These are phyloP conservation scores for Hypomontagnella submonticulosa DNA, from an alignment of 495 filamentous ascomycete species.

Conservation along the genomic window DNA sequence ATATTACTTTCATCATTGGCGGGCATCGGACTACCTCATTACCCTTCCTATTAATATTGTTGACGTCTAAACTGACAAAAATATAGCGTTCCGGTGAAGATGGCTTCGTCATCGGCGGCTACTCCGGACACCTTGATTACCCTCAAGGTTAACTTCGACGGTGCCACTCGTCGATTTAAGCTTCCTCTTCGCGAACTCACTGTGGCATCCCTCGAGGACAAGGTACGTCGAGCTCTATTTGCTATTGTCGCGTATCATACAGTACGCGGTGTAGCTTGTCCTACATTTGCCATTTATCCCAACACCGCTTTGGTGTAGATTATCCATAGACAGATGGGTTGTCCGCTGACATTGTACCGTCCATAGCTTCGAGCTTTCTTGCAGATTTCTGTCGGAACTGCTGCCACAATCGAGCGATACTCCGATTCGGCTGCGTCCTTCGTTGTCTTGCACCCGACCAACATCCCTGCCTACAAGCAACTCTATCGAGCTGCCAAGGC, in stretches of 20 bases:
- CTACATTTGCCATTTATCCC: neutral
- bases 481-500: conserved; percentile 97
- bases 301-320: neutral
- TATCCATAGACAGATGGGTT: neutral
- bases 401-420: conserved; percentile 89
- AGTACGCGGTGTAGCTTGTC: conserved; percentile 47
- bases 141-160: conserved; percentile 83
- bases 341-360: conserved; percentile 36
- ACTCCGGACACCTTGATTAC: conserved; percentile 77
- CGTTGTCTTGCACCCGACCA: conserved; percentile 79
- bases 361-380: conserved; percentile 80
- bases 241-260: neutral
- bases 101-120: conserved; percentile 45
- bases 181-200: conserved; percentile 88
- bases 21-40: conserved; percentile 2
- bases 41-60: neutral
- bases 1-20: conserved; percentile 17
- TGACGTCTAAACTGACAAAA: conserved; percentile 9
- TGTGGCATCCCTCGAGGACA: conserved; percentile 77
- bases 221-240: conserved; percentile 71
- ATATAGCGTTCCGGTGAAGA: conserved; percentile 28
- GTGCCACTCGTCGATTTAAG: conserved; percentile 83
- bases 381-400: conserved; percentile 71
- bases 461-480: conserved; percentile 91
- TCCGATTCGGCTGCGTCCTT: conserved; percentile 91